A percentile compares a stretch with the other conserved stretches of the same genome.
These are phyloP conservation scores for Coniochaeta sp. DNA, from an alignment of 2,329 filamentous ascomycete species.

Conservation along the genomic window DNA sequence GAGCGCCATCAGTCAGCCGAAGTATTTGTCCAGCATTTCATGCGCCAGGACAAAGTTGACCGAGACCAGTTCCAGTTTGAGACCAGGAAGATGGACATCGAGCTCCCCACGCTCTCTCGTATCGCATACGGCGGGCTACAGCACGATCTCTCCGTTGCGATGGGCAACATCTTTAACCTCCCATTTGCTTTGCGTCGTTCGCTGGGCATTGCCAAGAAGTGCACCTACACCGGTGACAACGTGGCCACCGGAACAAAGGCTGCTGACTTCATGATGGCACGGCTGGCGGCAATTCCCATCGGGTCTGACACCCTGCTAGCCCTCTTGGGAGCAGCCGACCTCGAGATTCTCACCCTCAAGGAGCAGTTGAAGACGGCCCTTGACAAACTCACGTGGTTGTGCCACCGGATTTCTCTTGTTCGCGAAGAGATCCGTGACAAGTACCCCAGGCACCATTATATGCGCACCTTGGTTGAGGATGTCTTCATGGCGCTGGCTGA, in stretches of 20 bases:
- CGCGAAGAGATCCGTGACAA: background rate
- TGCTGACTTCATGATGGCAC: background rate
- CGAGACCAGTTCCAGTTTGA: constrained; percentile 9
- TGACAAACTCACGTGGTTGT: background rate
- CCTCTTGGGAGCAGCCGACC: background rate
- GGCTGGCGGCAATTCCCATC: background rate
- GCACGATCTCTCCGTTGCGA: background rate
- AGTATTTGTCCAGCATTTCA: constrained; percentile 50
- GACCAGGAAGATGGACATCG: background rate
- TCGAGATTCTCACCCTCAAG: background rate
- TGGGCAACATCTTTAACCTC: background rate
- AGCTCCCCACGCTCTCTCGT: background rate
- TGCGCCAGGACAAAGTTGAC: constrained; percentile 35
- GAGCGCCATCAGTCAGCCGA: constrained; percentile 36
- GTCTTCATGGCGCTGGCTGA: background rate
- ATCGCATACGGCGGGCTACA: background rate
- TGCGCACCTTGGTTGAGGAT: background rate
- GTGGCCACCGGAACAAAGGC: background rate
- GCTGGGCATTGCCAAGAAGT: background rate
- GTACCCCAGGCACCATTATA: background rate
- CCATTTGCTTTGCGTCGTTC: background rate
- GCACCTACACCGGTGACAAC: background rate
- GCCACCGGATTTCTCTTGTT: background rate
- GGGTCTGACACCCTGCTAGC: background rate
- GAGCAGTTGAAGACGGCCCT: background rate